Evolutionary conservation across 768 basidiomycete genomes (phyloP).

Genomic region (Bullera alba): DNA sequence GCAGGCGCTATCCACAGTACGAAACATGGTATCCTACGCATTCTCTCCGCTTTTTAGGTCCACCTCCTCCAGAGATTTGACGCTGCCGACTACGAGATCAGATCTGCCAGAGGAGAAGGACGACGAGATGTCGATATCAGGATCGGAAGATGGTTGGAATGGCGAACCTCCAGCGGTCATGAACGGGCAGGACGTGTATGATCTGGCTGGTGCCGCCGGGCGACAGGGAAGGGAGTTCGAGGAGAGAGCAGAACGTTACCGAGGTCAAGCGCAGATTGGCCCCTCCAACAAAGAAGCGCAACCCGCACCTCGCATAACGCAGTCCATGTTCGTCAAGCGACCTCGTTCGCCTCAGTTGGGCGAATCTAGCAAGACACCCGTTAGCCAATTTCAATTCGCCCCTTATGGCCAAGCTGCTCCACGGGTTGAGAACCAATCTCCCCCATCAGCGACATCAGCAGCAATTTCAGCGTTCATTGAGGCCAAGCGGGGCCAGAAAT

Average conservation of each 20-base stretch:
- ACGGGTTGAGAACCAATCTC: neutral
- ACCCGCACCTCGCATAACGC: no score
- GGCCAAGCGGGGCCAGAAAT: conserved; percentile 25
- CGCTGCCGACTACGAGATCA: conserved; percentile 14
- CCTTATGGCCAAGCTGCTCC: no score
- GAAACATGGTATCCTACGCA: conserved; percentile 22
- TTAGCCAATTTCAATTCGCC: neutral
- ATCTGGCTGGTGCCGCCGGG: conserved; percentile 15
- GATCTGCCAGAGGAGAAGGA: conserved; percentile 9
- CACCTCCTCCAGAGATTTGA: conserved; percentile 1
- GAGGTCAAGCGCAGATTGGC: no score
- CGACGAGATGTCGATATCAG: conserved; percentile 29
- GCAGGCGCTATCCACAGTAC: conserved; percentile 22
- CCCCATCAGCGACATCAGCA: conserved; percentile 17
- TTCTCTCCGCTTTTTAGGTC: conserved; percentile 15
- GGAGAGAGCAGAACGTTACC: conserved; percentile 8
- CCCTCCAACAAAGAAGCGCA: no score
- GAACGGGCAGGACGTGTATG: conserved; percentile 23
- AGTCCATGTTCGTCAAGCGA: no score
- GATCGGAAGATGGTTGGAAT: conserved; percentile 36
- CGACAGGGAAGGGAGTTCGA: conserved; percentile 15
- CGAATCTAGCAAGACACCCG: neutral
- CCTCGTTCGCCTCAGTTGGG: neutral
- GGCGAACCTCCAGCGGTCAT: conserved; percentile 17
- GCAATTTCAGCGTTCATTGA: conserved; percentile 30